phyloP scores from a whole-genome alignment of 768 basidiomycete species.

The Hygrocybe punicea region DNA sequence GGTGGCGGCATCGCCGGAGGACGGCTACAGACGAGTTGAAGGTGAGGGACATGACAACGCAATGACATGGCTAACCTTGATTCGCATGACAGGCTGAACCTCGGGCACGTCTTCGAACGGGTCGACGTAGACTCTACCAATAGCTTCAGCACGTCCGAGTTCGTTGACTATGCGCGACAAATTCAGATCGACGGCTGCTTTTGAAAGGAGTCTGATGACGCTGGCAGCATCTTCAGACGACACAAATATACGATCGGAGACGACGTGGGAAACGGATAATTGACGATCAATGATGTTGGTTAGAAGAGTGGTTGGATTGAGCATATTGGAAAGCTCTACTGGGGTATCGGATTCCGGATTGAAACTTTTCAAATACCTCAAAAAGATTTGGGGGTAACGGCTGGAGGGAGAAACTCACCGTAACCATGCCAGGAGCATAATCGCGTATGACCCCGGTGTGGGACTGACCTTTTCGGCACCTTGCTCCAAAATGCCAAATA shows the following conservation, averaged over 20 bases:
- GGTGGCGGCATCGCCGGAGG: constrained; percentile 16
- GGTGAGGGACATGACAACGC: not conserved
- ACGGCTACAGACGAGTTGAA: not conserved
- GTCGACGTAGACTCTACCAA: constrained; percentile 41
- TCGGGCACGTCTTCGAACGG: constrained; percentile 55
- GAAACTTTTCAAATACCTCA: constrained; percentile 29
- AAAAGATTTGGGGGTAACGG: not conserved
- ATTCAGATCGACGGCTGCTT: constrained; percentile 56
- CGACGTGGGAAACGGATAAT: constrained; percentile 48
- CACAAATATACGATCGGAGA: constrained; percentile 55
- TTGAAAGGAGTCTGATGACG: constrained; percentile 54
- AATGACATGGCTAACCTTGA: not conserved
- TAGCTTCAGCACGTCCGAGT: constrained; percentile 51
- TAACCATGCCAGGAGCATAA: constrained; percentile 59
- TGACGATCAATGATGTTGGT: constrained; percentile 45
- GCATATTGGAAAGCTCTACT: constrained; percentile 15
- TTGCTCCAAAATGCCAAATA: constrained; percentile 57
- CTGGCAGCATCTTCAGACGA: constrained; percentile 54
- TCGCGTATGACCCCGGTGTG: constrained; percentile 59
- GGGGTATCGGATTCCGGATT: constrained; percentile 32
- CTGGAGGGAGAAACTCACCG: constrained; percentile 38
- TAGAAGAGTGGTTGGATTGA: constrained; percentile 38
- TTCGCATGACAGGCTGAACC: constrained; percentile 54
- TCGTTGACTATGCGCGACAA: constrained; percentile 50
- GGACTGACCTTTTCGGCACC: constrained; percentile 46